Conservation (phyloP, 2,329 filamentous ascomycete species). For the Eurotiales sp. region DNA sequence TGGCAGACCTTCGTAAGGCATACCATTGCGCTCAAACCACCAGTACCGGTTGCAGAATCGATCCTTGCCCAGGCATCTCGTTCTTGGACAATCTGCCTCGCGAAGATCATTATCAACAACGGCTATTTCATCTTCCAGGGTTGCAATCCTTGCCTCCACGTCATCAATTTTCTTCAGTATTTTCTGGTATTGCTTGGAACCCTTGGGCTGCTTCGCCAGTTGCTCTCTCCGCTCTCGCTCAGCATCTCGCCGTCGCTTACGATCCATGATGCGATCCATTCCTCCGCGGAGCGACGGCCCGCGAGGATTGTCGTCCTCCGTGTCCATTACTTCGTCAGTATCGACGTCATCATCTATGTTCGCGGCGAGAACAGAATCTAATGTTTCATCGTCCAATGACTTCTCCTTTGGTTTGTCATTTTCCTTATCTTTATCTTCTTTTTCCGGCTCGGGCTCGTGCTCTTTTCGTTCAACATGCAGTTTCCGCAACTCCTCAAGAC, state of each 20-base stretch:
- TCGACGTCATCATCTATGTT: conserved; percentile 13
- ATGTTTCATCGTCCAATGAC: conserved; percentile 5
- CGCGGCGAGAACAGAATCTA: conserved; percentile 6
- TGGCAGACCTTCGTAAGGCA: conserved; percentile 88
- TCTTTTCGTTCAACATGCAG: conserved; percentile 46
- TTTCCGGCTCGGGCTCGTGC: conserved; percentile 45
- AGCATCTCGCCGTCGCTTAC: conserved; percentile 71
- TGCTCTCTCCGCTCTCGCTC: conserved; percentile 66
- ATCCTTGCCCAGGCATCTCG: conserved; percentile 84
- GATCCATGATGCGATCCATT: conserved; percentile 66
- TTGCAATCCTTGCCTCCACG: conserved; percentile 73
- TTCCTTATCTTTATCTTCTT: conserved; percentile 39
- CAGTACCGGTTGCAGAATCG: conserved; percentile 98
- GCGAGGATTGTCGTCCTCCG: conserved; percentile 64
- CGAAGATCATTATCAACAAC: conserved; percentile 86
- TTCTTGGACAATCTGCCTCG: conserved; percentile 89
- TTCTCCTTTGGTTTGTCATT: conserved; percentile 21
- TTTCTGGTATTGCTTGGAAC: conserved; percentile 84
- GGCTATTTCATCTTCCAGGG: conserved; percentile 80
- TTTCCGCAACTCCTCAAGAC: conserved; percentile 43
- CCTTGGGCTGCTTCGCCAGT: conserved; percentile 66
- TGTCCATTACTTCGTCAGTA: conserved; percentile 58
- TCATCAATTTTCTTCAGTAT: conserved; percentile 85
- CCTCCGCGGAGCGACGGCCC: conserved; percentile 59
- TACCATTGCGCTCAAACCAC: conserved; percentile 98